A percentile compares a stretch with the other conserved stretches of the same genome.
Evolutionary conservation across 1,284 basidiomycete species (phyloP).

Genomic region (Somion occarium): DNA sequence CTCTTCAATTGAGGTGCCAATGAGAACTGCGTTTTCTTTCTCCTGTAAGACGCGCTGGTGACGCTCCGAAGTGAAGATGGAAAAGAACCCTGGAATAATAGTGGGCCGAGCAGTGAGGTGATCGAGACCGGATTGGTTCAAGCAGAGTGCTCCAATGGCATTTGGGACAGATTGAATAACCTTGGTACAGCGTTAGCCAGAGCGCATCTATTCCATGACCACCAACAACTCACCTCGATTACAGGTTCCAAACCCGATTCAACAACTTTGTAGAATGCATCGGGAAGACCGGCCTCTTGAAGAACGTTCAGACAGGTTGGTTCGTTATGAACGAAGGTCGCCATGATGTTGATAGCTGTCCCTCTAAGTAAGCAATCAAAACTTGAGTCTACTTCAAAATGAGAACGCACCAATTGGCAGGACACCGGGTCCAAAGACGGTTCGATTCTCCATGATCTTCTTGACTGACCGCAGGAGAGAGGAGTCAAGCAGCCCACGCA

Average conservation of each 20-base stretch:
- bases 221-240: slow-evolving; percentile 61
- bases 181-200: slow-evolving; percentile 32
- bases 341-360: slow-evolving; percentile 92
- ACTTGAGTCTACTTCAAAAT: slow-evolving; percentile 40
- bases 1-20: slow-evolving; percentile 92
- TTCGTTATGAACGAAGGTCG: slow-evolving; percentile 98
- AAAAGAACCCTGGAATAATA: slow-evolving; percentile 82
- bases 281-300: slow-evolving; percentile 89
- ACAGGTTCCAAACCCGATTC: slow-evolving; percentile 84
- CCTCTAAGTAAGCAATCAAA: slow-evolving; percentile 41
- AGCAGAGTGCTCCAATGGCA: slow-evolving; percentile 94
- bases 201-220: slow-evolving; percentile 2
- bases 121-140: slow-evolving; percentile 88
- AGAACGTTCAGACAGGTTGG: slow-evolving; percentile 91
- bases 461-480: slow-evolving; percentile 85
- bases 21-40: slow-evolving; percentile 86
- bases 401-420: slow-evolving; percentile 66
- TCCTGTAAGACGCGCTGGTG: slow-evolving; percentile 88
- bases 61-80: slow-evolving; percentile 81
- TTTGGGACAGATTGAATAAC: slow-evolving; percentile 92
- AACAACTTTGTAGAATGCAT: slow-evolving; percentile 83
- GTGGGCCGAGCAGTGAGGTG: slow-evolving; percentile 73
- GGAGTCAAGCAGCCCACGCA: slow-evolving; percentile 93
- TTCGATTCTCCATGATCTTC: slow-evolving; percentile 81
- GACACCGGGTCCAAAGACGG: slow-evolving; percentile 84